Conservation (phyloP, 2,329 filamentous ascomycete genomes). For the Stagonosporopsis vannaccii region DNA sequence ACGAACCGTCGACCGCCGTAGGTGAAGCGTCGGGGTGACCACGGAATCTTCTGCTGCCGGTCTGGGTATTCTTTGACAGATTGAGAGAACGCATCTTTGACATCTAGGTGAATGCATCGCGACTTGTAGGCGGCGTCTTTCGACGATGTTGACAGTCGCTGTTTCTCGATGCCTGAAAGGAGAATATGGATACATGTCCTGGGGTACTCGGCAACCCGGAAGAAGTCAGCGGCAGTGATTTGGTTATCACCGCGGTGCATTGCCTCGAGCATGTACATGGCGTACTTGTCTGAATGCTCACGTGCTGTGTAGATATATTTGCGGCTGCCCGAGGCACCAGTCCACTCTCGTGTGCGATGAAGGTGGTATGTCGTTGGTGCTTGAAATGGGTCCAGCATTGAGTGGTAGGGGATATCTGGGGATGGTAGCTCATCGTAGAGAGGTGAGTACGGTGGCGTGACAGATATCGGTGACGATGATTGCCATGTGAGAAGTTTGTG, state of each 20-base stretch:
- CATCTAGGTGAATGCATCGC: constrained; percentile 39
- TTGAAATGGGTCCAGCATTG: constrained; percentile 43
- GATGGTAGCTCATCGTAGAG: constrained; percentile 44
- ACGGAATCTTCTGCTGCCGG: constrained; percentile 47
- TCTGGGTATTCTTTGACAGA: constrained; percentile 48
- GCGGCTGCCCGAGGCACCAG: constrained; percentile 40
- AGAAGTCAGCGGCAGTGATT: constrained; percentile 46
- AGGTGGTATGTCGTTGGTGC: constrained; percentile 46
- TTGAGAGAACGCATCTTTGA: constrained; percentile 42
- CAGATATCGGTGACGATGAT: constrained; percentile 42
- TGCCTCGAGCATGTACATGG: constrained; percentile 47
- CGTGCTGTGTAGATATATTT: constrained; percentile 49
- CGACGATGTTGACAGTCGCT: constrained; percentile 31
- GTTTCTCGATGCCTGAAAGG: constrained; percentile 46
- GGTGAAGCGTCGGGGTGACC: constrained; percentile 48
- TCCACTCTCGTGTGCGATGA: constrained; percentile 49
- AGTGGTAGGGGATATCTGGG: constrained; percentile 44
- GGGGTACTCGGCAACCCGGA: constrained; percentile 46
- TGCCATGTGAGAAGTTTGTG: constrained; percentile 49
- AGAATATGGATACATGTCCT: constrained; percentile 43
- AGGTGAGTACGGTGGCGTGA: constrained; percentile 30
- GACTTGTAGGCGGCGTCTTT: constrained; percentile 46
- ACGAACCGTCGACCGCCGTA: constrained; percentile 49
- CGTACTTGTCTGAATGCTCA: constrained; percentile 46
- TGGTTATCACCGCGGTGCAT: constrained; percentile 44